A percentile compares a stretch with the other conserved stretches of the same genome.
These are phyloP conservation scores for Dalbergia cultrata DNA, from an alignment of 306 rosid species.

Conservation along the genomic window DNA sequence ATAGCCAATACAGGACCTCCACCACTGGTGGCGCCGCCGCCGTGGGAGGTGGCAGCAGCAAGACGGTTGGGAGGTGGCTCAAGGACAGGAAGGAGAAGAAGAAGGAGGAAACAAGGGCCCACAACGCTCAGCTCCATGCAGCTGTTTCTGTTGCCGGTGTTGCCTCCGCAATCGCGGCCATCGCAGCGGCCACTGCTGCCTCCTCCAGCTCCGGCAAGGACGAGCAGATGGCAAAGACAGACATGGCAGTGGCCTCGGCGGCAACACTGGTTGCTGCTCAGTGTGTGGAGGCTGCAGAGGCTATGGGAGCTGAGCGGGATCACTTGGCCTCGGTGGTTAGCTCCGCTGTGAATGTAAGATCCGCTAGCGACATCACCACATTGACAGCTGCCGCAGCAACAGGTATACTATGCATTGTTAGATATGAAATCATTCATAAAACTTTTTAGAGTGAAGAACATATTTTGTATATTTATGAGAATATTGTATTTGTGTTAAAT, in stretches of 20 bases:
- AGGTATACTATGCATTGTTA: slow-evolving; percentile 52
- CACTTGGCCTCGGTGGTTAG: slow-evolving; percentile 83
- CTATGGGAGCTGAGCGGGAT: slow-evolving; percentile 95
- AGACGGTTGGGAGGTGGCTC: slow-evolving; percentile 97
- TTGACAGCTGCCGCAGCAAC: slow-evolving; percentile 94
- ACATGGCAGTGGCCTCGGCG: slow-evolving; percentile 94
- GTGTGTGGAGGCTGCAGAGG: slow-evolving; percentile 97
- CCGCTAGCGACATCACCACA: slow-evolving; percentile 86
- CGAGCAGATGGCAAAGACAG: slow-evolving; percentile 79
- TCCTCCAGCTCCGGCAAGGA: slow-evolving; percentile 71
- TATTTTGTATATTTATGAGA: no score
- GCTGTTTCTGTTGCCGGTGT: slow-evolving; percentile 96
- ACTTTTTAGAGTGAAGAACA: no score
- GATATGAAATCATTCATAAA: no score
- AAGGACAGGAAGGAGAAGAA: slow-evolving; percentile 98
- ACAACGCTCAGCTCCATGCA: slow-evolving; percentile 95
- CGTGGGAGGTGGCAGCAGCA: slow-evolving; percentile 54
- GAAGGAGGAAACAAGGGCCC: slow-evolving; percentile 92
- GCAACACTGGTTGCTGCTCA: slow-evolving; percentile 94
- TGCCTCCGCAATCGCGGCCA: slow-evolving; percentile 88
- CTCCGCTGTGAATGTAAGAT: slow-evolving; percentile 94
- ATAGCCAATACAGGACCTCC: slow-evolving; percentile 57
- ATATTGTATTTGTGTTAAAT: no score
- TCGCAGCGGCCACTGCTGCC: slow-evolving; percentile 86
- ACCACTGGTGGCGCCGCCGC: slow-evolving; percentile 40